These are phyloP conservation scores for Neopestalotiopsis sp. DNA, from an alignment of 2,329 filamentous ascomycete genomes.

Conservation along the genomic window DNA sequence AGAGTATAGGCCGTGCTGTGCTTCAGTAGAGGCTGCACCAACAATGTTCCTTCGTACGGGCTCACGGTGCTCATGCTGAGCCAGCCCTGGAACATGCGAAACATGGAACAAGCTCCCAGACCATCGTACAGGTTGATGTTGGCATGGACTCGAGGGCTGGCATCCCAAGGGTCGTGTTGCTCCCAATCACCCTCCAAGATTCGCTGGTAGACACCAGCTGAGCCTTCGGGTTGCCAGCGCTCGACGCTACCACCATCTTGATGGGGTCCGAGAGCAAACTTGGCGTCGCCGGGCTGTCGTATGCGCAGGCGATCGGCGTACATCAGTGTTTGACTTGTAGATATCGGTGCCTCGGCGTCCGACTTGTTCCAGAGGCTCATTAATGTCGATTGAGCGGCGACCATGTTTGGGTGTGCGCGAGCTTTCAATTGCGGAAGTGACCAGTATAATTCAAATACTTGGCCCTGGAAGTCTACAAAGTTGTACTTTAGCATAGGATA, in stretches of 20 bases:
- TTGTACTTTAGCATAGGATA: constrained; percentile 43
- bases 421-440: constrained; percentile 70
- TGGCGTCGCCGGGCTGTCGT: constrained; percentile 69
- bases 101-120: constrained; percentile 80
- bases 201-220: constrained; percentile 70
- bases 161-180: constrained; percentile 81
- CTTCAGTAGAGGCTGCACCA: constrained; percentile 79
- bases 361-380: constrained; percentile 67
- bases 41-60: constrained; percentile 77
- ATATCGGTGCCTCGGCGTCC: constrained; percentile 51
- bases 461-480: constrained; percentile 69
- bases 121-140: constrained; percentile 80
- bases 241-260: constrained; percentile 77
- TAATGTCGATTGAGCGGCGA: constrained; percentile 65
- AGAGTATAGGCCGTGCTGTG: constrained; percentile 81
- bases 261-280: constrained; percentile 73
- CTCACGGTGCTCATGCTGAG: constrained; percentile 76
- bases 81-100: constrained; percentile 92
- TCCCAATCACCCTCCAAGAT: constrained; percentile 82
- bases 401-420: constrained; percentile 66
- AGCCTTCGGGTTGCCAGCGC: constrained; percentile 71
- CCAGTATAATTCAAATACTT: constrained; percentile 81
- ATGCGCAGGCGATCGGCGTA: constrained; percentile 78
- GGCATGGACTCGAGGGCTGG: constrained; percentile 68
- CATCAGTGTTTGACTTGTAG: constrained; percentile 59